phyloP scores from a whole-genome alignment of 345 rosid species.

The Gossypium herbaceum region DNA sequence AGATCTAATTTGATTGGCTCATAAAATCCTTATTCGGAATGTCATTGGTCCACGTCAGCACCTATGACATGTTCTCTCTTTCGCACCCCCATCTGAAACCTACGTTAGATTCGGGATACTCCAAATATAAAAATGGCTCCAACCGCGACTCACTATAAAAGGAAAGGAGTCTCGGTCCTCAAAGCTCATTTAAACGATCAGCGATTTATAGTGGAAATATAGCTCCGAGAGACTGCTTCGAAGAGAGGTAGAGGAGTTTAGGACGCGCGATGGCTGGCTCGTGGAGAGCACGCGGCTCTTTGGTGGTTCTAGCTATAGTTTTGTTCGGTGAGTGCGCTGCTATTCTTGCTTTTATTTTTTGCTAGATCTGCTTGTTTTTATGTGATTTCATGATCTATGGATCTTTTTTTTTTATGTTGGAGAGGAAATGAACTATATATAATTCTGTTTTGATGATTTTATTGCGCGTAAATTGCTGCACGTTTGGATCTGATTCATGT shows the following conservation, averaged over 20 bases:
- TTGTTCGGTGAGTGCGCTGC: slow-evolving; percentile 46
- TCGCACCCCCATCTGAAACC: not conserved
- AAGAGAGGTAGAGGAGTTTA: not conserved
- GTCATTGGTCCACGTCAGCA: slow-evolving; percentile 63
- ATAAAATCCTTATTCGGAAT: slow-evolving; percentile 22
- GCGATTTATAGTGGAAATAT: not conserved
- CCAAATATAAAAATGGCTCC: not conserved
- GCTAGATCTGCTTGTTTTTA: slow-evolving; percentile 15
- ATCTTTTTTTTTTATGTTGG: not conserved
- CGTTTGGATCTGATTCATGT: slow-evolving; percentile 20
- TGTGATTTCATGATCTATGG: not conserved
- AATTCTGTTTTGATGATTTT: not conserved
- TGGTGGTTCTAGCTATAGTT: slow-evolving; percentile 42
- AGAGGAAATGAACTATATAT: not conserved
- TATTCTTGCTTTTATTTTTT: not conserved
- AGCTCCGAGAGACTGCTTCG: not conserved
- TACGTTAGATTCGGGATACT: slow-evolving; percentile 4
- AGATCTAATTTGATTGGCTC: slow-evolving; percentile 44
- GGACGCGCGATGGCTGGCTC: slow-evolving; percentile 46
- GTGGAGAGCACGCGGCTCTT: slow-evolving; percentile 48
- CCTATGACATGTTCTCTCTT: slow-evolving; percentile 38
- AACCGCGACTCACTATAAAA: not conserved
- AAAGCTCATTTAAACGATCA: not conserved
- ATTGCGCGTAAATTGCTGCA: not conserved
- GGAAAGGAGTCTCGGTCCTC: not conserved